Conservation (phyloP, 83 land plant species). For the Diphasiastrum complanatum region DNA sequence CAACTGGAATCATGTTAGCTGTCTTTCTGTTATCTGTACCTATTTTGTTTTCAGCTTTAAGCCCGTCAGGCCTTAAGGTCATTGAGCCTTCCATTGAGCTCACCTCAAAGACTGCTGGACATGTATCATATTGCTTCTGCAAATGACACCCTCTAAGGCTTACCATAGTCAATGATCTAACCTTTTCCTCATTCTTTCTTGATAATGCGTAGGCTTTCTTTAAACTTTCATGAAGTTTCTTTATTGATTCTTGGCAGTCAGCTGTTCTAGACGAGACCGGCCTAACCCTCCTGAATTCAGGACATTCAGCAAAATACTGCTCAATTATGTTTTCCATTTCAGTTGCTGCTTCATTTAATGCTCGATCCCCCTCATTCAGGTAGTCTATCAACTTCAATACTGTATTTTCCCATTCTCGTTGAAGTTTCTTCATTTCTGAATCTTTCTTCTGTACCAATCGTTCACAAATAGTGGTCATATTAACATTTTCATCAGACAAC, state of each 20-base stretch:
- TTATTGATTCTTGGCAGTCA: background rate
- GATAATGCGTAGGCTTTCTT: background rate
- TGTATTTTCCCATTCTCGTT: background rate
- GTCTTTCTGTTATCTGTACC: background rate
- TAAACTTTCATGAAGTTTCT: background rate
- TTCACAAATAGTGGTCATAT: too few relatives aligned
- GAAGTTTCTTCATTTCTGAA: background rate
- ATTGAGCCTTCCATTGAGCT: too few relatives aligned
- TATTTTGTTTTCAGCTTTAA: background rate
- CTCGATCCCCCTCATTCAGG: conserved; percentile 13
- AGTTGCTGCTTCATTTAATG: conserved; percentile 2
- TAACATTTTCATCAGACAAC: too few relatives aligned
- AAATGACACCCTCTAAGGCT: background rate
- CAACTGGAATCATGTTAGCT: background rate
- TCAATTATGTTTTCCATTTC: conserved; percentile 12
- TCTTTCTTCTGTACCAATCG: conserved; percentile 5
- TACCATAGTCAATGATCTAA: background rate
- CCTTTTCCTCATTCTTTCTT: background rate
- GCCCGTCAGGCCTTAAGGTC: too few relatives aligned
- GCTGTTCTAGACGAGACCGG: background rate
- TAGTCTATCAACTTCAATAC: background rate
- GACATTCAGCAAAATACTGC: background rate
- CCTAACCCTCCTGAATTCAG: background rate
- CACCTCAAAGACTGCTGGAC: too few relatives aligned
- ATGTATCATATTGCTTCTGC: too few relatives aligned